Base-by-base conservation (phyloP, 75 land plant species). In the Azolla pinnata region DNA sequence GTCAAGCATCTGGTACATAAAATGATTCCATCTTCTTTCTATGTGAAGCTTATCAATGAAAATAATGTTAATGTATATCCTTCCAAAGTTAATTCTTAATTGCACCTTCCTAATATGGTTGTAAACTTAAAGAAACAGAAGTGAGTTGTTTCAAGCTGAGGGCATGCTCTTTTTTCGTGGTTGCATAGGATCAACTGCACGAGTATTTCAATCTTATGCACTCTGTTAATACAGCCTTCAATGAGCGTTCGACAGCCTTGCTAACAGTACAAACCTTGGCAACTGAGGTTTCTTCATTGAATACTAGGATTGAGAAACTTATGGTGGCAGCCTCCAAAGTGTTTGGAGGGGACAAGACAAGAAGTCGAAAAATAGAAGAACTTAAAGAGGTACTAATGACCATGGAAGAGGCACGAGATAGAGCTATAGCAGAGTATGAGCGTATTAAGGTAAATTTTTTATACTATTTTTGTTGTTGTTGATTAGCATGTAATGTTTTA, bases 181-280 rank as follows among this genome's bases (percentile, higher is more conserved):
- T 26, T 44, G 4, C 17, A 42, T 80, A 90, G 97, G 97, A 90
- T 61, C 76, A 67, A 33, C 75, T 90, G 40, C 97, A 90, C 54
- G 93, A 90, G 50, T 83, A 90, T 58, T 75, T 87, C 44, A 82
- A 85, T 12, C 20, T 86, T 30, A 83, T 90, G 93, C 61, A 87
- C 66, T 75, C 92, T 29, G 79, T 79, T 25, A 76, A 81, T 38
- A 62, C 53, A 47, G 88, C 97, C 33, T 90, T 83, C 64, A 55
- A 83, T 23, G 97, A 90, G 30, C 80, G 92, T 17, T 61, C 92
- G 25, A 90, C 75, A 70, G 97, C 97, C 26, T 71, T 90, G 44
- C 49, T 86, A 56, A 87, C 85, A 26, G 83, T 90, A 9, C 96
- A 90, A 59, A 87, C 90, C 46, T 71, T 87, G 48, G 19, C 61